Conservation (phyloP, 345 rosid genomes). For the Nephelium lappaceum region DNA sequence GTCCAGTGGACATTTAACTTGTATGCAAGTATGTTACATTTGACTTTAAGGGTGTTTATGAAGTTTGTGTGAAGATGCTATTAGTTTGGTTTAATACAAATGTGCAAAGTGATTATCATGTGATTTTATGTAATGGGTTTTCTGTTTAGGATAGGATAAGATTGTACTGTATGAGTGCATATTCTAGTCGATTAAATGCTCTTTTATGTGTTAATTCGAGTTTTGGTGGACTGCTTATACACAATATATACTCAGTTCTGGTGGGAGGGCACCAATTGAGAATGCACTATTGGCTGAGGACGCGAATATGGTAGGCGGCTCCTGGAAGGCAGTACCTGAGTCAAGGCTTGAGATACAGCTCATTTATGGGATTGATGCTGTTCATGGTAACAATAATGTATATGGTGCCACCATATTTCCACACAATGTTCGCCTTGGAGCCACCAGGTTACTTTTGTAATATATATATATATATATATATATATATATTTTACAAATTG, state of each 20-base stretch:
- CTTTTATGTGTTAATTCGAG: conserved; percentile 17
- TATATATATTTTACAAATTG: too few species aligned
- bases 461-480: not conserved
- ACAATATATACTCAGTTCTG: conserved; percentile 74
- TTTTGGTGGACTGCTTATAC: conserved; percentile 24
- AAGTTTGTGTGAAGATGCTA: not conserved
- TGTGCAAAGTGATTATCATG: not conserved
- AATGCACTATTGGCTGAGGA: conserved; percentile 63
- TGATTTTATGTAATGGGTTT: not conserved
- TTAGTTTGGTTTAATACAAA: too few species aligned
- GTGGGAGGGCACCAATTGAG: conserved; percentile 71
- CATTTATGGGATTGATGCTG: conserved; percentile 86
- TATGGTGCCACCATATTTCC: conserved; percentile 91
- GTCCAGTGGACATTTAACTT: not conserved
- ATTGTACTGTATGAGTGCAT: not conserved
- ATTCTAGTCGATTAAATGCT: conserved; percentile 4
- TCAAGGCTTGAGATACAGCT: conserved; percentile 83
- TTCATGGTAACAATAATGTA: conserved; percentile 81
- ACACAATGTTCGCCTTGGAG: conserved; percentile 88
- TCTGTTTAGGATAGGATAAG: not conserved
- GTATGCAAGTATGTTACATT: too few species aligned
- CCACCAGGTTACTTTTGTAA: conserved; percentile 60
- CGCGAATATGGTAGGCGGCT: conserved; percentile 81
- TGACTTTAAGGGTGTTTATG: not conserved
- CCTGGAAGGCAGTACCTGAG: conserved; percentile 62